Evolutionary conservation across 2,329 filamentous ascomycete species (phyloP).

Genomic region (Sporothrix phasma): DNA sequence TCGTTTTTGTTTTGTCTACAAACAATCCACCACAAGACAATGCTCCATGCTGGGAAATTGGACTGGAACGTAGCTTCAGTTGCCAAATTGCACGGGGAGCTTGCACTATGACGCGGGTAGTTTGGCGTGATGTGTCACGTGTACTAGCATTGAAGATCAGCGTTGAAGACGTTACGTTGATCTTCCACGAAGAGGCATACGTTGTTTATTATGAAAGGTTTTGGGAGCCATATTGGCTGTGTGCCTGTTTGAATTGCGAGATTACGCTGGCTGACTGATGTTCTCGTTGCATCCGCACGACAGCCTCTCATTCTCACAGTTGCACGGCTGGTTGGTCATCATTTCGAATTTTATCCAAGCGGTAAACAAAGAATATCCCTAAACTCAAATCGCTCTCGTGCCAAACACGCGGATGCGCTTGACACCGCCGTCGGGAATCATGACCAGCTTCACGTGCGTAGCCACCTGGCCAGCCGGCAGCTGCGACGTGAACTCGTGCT

Average conservation of each 20-base stretch:
- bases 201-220: too few species aligned
- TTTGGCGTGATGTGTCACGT: too few species aligned
- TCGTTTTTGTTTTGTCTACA: neutral
- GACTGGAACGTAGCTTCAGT: slow-evolving; percentile 8
- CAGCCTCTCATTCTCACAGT: neutral
- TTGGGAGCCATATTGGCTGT: too few species aligned
- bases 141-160: too few species aligned
- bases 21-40: slow-evolving; percentile 7
- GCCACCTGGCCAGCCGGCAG: slow-evolving; percentile 48
- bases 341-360: neutral
- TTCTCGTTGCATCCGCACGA: too few species aligned
- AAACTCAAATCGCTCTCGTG: slow-evolving; percentile 35
- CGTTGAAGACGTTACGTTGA: too few species aligned
- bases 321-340: neutral
- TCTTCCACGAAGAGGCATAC: too few species aligned
- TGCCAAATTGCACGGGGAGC: neutral
- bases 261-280: too few species aligned
- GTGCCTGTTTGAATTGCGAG: too few species aligned
- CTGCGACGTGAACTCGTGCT: slow-evolving; percentile 54
- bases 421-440: slow-evolving; percentile 87
- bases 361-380: too few species aligned
- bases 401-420: slow-evolving; percentile 77
- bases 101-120: neutral
- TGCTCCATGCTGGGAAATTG: slow-evolving; percentile 13
- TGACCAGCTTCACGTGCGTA: slow-evolving; percentile 81